phyloP scores from a whole-genome alignment of 306 rosid species.

The Phaseolus lunatus region DNA sequence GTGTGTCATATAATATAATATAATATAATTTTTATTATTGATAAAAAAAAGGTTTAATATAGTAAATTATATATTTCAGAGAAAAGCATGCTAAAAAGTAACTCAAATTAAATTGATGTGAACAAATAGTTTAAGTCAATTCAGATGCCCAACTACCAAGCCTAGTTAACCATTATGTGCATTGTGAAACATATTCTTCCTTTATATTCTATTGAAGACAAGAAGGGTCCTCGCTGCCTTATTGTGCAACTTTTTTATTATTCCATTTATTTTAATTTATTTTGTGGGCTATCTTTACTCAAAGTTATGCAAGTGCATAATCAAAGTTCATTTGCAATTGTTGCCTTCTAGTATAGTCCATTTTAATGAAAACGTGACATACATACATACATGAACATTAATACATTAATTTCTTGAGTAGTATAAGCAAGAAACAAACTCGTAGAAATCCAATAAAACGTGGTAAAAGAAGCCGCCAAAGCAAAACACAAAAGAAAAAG shows the following conservation, averaged over 20 bases:
- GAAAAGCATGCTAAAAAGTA: no score
- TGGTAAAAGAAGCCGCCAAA: slow-evolving; percentile 58
- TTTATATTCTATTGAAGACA: background rate
- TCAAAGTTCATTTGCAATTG: slow-evolving; percentile 9
- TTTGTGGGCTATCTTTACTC: background rate
- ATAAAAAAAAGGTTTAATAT: no score
- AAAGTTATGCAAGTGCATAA: no score
- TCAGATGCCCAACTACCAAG: background rate
- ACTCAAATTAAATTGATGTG: background rate
- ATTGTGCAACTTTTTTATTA: background rate
- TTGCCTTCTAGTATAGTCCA: background rate
- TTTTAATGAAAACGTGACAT: background rate
- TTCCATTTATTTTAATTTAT: background rate
- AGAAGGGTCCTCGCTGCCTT: background rate
- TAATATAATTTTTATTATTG: no score
- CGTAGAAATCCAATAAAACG: slow-evolving; percentile 31
- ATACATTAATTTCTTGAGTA: slow-evolving; percentile 29
- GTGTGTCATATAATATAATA: no score
- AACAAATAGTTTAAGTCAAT: background rate
- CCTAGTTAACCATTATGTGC: background rate
- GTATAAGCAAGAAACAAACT: background rate
- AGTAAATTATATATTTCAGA: no score
- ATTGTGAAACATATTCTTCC: background rate
- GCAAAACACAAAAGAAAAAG: slow-evolving; percentile 45
- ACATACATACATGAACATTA: background rate